phyloP scores from a whole-genome alignment of 495 filamentous ascomycete species.

The Apiosordaria backusii region DNA sequence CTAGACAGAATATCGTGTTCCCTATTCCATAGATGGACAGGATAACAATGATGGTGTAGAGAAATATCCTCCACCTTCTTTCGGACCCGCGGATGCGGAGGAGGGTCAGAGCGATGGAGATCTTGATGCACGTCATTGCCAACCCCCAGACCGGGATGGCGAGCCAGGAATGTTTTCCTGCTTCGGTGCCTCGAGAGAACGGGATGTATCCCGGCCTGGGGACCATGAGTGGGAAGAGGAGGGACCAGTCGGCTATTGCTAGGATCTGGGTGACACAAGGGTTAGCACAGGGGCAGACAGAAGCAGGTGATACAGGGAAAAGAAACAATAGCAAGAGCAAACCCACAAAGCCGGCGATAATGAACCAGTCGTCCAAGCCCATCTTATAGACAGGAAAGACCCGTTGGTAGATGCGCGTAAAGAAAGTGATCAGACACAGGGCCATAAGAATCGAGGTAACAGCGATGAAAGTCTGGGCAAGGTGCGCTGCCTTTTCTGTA shows the following conservation, averaged over 20 bases:
- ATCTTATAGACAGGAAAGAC: constrained; percentile 27
- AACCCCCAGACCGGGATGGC: constrained; percentile 29
- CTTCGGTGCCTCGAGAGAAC: neutral
- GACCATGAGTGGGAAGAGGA: constrained; percentile 24
- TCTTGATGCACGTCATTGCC: constrained; percentile 31
- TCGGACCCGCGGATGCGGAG: constrained; percentile 31
- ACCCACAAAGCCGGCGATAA: constrained; percentile 24
- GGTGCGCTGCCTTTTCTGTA: constrained; percentile 18
- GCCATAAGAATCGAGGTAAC: constrained; percentile 18
- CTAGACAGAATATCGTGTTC: constrained; percentile 26
- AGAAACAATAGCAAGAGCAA: neutral
- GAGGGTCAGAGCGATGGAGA: constrained; percentile 28
- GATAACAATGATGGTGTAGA: constrained; percentile 50
- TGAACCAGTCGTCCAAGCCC: constrained; percentile 30
- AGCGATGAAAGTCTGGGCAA: constrained; percentile 21
- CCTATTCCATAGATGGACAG: constrained; percentile 54
- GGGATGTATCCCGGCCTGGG: constrained; percentile 14
- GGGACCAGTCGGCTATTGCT: constrained; percentile 22
- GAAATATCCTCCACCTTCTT: constrained; percentile 45
- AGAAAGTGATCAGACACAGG: constrained; percentile 21
- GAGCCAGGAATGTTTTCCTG: constrained; percentile 24
- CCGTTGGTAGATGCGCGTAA: constrained; percentile 24
- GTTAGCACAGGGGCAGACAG: neutral
- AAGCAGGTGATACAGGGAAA: neutral
- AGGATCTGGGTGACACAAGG: constrained; percentile 18